Percentiles rank a stretch among this genome's conserved stretches.
phyloP scores from a whole-genome alignment of 305 asterid species.

The Galium porrigens region DNA sequence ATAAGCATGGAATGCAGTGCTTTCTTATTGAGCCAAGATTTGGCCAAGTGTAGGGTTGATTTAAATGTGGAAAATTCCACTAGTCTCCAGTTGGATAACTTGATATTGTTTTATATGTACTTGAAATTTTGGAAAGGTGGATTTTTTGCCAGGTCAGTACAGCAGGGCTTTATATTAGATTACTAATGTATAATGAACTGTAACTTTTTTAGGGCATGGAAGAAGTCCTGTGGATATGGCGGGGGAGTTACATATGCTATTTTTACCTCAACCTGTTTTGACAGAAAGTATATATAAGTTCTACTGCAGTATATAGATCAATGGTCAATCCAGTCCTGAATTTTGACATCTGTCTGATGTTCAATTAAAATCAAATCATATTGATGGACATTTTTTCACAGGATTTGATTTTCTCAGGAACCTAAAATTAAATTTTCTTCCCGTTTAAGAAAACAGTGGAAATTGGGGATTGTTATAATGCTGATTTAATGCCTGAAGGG shows the following conservation, averaged over 20 bases:
- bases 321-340: neutral
- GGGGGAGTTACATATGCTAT: neutral
- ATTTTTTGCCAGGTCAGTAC: neutral
- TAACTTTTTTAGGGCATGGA: no score
- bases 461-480: neutral
- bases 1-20: neutral
- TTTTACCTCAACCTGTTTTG: neutral
- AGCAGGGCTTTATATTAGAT: no score
- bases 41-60: constrained; percentile 1
- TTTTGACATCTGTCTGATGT: neutral
- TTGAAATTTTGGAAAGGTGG: neutral
- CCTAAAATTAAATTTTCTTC: neutral
- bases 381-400: neutral
- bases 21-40: neutral
- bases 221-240: no score
- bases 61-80: neutral
- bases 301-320: neutral
- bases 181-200: neutral
- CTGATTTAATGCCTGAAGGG: neutral
- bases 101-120: neutral
- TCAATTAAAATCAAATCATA: neutral
- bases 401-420: neutral
- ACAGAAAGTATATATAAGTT: no score
- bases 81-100: neutral
- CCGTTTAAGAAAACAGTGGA: neutral